Evolutionary conservation across 345 rosid species (phyloP).

Genomic region (Bretschneidera sinensis): DNA sequence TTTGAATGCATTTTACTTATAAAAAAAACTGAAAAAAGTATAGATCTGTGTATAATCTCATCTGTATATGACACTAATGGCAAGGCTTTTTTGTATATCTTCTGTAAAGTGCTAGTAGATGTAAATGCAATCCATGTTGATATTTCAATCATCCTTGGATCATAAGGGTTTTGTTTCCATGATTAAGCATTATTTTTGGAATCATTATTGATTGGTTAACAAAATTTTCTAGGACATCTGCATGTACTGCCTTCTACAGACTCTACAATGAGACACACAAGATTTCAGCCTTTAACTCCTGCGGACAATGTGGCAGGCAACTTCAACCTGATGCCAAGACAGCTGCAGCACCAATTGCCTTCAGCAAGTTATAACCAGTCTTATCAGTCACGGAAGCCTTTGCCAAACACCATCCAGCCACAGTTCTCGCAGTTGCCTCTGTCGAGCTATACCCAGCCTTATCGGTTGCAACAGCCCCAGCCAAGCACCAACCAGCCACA

Average conservation of each 20-base stretch:
- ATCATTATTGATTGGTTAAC: too few species aligned
- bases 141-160: too few species aligned
- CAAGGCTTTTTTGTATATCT: too few species aligned
- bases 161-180: too few species aligned
- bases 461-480: constrained; percentile 17
- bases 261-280: constrained; percentile 12
- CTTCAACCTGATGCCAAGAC: constrained; percentile 16
- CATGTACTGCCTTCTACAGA: background rate
- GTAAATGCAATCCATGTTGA: too few species aligned
- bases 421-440: constrained; percentile 16
- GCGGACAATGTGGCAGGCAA: constrained; percentile 5
- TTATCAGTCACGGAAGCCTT: constrained; percentile 14
- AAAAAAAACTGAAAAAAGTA: too few species aligned
- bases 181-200: too few species aligned
- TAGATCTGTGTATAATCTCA: too few species aligned
- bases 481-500: constrained; percentile 19
- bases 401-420: constrained; percentile 14
- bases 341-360: constrained; percentile 10
- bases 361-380: constrained; percentile 11
- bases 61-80: too few species aligned
- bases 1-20: too few species aligned
- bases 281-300: constrained; percentile 14
- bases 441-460: constrained; percentile 10
- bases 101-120: too few species aligned
- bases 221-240: too few species aligned